Evolutionary conservation across 2,329 filamentous ascomycete species (phyloP), one percentile per base, ranked within the genome.

Genomic region (Drechslera avenae): DNA sequence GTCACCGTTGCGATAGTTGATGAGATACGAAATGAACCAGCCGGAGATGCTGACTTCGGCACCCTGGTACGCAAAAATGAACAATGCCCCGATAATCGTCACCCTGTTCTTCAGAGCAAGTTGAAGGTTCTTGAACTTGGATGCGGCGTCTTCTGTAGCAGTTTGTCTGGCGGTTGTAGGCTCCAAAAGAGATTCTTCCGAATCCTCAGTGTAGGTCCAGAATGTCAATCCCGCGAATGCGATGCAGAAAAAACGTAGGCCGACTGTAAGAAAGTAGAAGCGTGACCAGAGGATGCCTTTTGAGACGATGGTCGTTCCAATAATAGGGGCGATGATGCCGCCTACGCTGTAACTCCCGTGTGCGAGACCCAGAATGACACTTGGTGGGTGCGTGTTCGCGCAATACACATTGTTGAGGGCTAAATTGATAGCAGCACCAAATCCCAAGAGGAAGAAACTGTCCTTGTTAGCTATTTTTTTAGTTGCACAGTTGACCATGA

Each of bases 61-160:
- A 28, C 90, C 90, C 73, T 94, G 89, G 71, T 96, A 95, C 19
- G 86, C 84, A 70, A 95, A 94, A 71, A 94, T 89, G 77, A 94
- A 94, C 8, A 90, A 71, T 0, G 90, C 87, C 3, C 89, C 89
- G 0, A 94, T 79, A 1, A 94, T 73, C 0, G 91, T 89, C 4
- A 86, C 80, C 26, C 73, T 76, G 59, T 79, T 81, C 50, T 75
- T 75, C 26, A 86, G 60, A 2, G 82, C 79, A 43, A 76, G 69
- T 48, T 75, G 83, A 69, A 76, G 79, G 64, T 73, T 77, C 74
- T 68, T 82, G 69, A 54, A 77, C 76, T 64, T 81, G 57, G 39
- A 81, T 52, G 60, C 60, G n/a, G 73, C 78, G 50, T 66, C 55
- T 35, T 65, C 56, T 10, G 48, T 54, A 3, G 71, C 68, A 7